These are phyloP conservation scores for Fusarium piperis DNA, from an alignment of 2,329 filamentous ascomycete species.

Conservation along the genomic window DNA sequence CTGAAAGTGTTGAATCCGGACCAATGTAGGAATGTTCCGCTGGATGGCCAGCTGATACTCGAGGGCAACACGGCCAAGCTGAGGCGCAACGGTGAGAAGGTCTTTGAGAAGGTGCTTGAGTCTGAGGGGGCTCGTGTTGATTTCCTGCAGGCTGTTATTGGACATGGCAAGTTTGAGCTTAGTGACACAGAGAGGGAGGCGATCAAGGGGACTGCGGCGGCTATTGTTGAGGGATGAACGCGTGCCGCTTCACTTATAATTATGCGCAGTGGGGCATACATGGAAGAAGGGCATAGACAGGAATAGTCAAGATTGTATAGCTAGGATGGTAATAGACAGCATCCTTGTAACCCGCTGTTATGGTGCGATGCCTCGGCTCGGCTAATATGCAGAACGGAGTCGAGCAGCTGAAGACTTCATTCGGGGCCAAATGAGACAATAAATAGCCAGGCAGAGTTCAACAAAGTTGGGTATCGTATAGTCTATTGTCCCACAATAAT, in stretches of 20 bases:
- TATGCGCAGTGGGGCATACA: background rate
- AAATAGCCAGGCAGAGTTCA: background rate
- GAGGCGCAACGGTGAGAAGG: conserved; percentile 46
- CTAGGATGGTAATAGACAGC: background rate
- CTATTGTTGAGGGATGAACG: background rate
- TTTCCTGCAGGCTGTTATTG: conserved; percentile 59
- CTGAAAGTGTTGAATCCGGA: conserved; percentile 39
- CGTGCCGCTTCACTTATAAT: background rate
- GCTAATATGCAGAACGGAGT: background rate
- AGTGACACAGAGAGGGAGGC: conserved; percentile 56
- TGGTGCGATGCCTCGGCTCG: background rate
- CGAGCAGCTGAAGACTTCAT: background rate
- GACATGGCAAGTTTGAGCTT: conserved; percentile 51
- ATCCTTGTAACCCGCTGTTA: background rate
- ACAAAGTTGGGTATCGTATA: background rate
- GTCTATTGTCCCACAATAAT: background rate
- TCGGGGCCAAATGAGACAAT: background rate
- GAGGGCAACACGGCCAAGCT: conserved; percentile 56
- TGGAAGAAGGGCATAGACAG: too few species aligned
- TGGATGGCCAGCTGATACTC: conserved; percentile 55
- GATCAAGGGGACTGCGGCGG: conserved; percentile 53
- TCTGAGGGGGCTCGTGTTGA: conserved; percentile 60
- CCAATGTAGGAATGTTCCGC: conserved; percentile 27
- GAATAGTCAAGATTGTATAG: background rate
- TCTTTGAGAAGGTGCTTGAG: conserved; percentile 53